phyloP scores from a whole-genome alignment of 164 flowering plant genomes.

The Nymphaea colorata region DNA sequence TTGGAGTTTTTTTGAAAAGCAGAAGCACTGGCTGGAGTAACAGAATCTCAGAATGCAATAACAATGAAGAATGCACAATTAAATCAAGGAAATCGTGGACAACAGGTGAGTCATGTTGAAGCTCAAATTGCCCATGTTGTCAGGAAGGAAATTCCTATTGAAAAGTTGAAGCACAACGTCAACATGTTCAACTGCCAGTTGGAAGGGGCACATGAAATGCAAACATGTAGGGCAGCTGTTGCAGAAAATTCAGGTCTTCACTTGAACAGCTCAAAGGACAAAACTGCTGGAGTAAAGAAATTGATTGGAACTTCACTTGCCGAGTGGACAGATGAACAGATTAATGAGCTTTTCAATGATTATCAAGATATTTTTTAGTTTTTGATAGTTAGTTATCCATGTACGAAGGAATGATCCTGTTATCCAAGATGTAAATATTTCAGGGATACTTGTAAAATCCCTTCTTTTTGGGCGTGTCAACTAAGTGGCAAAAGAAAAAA shows the following conservation, averaged over 20 bases:
- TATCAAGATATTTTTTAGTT: slow-evolving; percentile 13
- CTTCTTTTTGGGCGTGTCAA: no score
- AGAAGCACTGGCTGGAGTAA: not conserved
- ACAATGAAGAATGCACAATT: not conserved
- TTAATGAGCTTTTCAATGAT: slow-evolving; percentile 41
- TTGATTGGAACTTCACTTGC: slow-evolving; percentile 19
- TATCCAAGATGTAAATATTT: no score
- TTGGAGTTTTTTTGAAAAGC: not conserved
- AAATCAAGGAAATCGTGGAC: not conserved
- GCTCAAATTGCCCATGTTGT: not conserved
- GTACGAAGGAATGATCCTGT: no score
- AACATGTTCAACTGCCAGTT: not conserved
- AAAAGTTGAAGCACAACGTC: not conserved
- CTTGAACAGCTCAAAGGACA: not conserved
- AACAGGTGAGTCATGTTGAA: not conserved
- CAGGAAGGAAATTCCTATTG: not conserved
- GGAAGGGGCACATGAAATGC: not conserved
- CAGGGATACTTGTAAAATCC: no score
- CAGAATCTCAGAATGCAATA: not conserved
- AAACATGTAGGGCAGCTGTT: not conserved
- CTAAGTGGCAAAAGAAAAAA: no score
- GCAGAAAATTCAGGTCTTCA: not conserved
- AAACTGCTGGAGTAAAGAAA: slow-evolving; percentile 5
- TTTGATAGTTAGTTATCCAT: no score
- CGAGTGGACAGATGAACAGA: slow-evolving; percentile 74